Base-by-base conservation (phyloP, 2,329 filamentous ascomycete genomes). In the Nothophaeocryptopus gaeumannii region DNA sequence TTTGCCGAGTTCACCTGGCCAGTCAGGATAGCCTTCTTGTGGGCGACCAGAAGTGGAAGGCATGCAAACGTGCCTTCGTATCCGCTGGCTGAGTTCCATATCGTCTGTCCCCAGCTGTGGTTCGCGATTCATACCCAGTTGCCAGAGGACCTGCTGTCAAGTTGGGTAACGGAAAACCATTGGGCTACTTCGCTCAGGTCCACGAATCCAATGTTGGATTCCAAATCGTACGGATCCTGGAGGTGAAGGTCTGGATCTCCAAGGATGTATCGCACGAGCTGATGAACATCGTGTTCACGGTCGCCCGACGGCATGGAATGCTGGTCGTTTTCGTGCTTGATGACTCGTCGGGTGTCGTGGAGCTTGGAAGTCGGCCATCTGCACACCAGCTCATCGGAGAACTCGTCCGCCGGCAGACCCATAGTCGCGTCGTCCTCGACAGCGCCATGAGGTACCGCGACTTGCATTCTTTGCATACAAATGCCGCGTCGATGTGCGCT, bases 91-190 rank as follows among this genome's bases (percentile, higher is more conserved):
- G 39, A 20, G 15, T 43, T 38, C 46, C 46, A 49, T 14, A 49
- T 33, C n/a, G 38, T 42, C 33, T 49, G n/a, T 20, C 46, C 46
- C 46, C 46, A 49, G 9, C 20, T 30, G 14, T 43, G 26, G 39
- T 39, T 15, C 5, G 39, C 31, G 20, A 38, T 13, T 14, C 32
- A 15, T 10, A 43, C 29, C 46, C 46, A 49, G 35, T 26, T 16
- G 3, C 33, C 39, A 9, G 31, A 14, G 2, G 46, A 38, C 5
- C 29, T 42, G n/a, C 26, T 8, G 33, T 43, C 46, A 9, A 38
- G 16, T 13, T 49, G 30, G 46, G 39, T 49, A n/a, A 37, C 34
- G 29, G 31, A 37, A 32, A 38, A 43, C 46, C 46, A 49, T 43
- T 49, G 46, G 32, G 46, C 32, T 8, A 43, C 32, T 15, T 34